Evolutionary conservation across 2,329 filamentous ascomycete species (phyloP).

Genomic region (Colletotrichum tabaci): DNA sequence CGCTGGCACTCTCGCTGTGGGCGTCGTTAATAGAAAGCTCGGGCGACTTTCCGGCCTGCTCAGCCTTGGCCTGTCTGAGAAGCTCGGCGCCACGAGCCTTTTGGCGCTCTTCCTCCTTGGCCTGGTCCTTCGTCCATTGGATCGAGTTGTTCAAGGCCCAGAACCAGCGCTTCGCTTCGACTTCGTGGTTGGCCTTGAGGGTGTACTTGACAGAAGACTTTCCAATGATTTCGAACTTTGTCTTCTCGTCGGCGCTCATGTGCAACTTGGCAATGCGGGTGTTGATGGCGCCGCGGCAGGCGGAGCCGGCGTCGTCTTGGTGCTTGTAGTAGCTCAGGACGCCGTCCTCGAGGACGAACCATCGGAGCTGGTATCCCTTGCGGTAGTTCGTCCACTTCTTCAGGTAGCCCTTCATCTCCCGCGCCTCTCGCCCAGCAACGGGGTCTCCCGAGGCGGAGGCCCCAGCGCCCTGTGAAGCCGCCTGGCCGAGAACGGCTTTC

Average conservation of each 20-base stretch:
- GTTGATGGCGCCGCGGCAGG: slow-evolving; percentile 97
- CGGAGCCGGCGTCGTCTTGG: slow-evolving; percentile 96
- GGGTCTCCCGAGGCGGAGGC: slow-evolving; percentile 70
- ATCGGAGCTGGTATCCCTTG: slow-evolving; percentile 94
- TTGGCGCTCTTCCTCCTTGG: slow-evolving; percentile 87
- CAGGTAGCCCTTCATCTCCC: slow-evolving; percentile 98
- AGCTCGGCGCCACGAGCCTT: slow-evolving; percentile 82
- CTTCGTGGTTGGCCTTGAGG: slow-evolving; percentile 96
- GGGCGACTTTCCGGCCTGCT: slow-evolving; percentile 70
- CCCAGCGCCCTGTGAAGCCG: slow-evolving; percentile 69
- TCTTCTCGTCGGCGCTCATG: slow-evolving; percentile 98
- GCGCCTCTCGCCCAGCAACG: slow-evolving; percentile 84
- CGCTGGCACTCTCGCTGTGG: slow-evolving; percentile 67
- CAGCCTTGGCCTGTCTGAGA: slow-evolving; percentile 83
- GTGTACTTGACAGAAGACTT: slow-evolving; percentile 99
- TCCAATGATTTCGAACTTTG: slow-evolving; percentile 96
- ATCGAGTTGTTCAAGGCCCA: slow-evolving; percentile 99
- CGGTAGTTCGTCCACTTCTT: slow-evolving; percentile 99
- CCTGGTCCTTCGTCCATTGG: slow-evolving; percentile 98
- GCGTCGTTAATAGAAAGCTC: slow-evolving; percentile 62
- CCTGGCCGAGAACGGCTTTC: slow-evolving; percentile 91
- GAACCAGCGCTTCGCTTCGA: slow-evolving; percentile 98
- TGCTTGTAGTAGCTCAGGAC: slow-evolving; percentile 99
- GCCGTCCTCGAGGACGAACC: slow-evolving; percentile 98
- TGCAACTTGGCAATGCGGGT: slow-evolving; percentile 96